These are phyloP conservation scores for Phyllosticta citriasiana DNA, from an alignment of 2,329 filamentous ascomycete genomes.

Conservation along the genomic window DNA sequence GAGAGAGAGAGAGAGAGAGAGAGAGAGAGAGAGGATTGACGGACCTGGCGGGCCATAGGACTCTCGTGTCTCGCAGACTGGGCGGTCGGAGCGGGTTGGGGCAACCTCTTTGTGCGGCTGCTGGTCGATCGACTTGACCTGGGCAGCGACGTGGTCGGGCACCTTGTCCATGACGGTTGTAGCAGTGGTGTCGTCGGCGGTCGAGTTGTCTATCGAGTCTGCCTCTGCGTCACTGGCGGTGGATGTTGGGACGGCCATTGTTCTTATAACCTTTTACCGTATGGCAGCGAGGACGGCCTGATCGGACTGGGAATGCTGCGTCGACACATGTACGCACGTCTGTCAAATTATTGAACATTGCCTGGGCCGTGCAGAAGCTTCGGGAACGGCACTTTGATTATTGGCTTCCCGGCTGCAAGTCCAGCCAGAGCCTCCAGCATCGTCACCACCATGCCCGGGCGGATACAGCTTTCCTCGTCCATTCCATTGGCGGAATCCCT, in stretches of 20 bases:
- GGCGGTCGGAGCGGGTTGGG: constrained; percentile 10
- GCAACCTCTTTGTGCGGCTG: constrained; percentile 11
- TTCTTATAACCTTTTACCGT: neutral
- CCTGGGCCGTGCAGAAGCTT: neutral
- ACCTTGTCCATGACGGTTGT: constrained; percentile 6
- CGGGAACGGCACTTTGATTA: neutral
- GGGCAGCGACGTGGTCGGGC: constrained; percentile 4
- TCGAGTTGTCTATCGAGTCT: neutral
- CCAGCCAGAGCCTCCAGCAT: neutral
- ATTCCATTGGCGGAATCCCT: neutral
- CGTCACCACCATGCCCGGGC: neutral
- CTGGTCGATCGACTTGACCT: constrained; percentile 1
- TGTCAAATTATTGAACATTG: neutral
- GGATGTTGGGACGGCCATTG: neutral
- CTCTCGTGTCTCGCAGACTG: constrained; percentile 14
- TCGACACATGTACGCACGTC: neutral
- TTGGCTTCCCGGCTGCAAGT: neutral
- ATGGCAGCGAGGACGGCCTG: neutral
- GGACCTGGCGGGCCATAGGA: constrained; percentile 19
- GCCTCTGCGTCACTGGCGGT: neutral
- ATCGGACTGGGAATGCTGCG: neutral
- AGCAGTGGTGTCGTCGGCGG: neutral
- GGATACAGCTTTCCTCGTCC: neutral
- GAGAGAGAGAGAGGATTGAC: neutral
- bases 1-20: neutral